Base-by-base conservation (phyloP, 1,284 basidiomycete genomes). In the Termitomyces sp. region DNA sequence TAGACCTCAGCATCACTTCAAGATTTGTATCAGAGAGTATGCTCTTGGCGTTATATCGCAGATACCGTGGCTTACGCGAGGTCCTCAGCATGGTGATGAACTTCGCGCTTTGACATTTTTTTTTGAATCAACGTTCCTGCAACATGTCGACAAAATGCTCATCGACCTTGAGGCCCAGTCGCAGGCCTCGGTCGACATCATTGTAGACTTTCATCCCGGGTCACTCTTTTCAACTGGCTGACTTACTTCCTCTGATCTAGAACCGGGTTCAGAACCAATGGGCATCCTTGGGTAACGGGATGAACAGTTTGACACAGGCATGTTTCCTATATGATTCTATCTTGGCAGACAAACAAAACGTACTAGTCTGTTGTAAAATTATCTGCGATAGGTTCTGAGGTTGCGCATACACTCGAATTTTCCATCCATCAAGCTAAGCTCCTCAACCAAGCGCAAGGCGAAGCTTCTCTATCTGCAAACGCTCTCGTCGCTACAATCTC, bases 401-500 rank as follows among this genome's bases (percentile, higher is more conserved):
- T 57, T 18, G 51, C 53, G 13, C 55, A 50, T 16, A 16, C 42
- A n/a, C 51, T 61, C 21, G 65, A 69, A 5, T 66, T 67, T 21
- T 62, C 57, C 19, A 64, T 69, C 31, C 73, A 74, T 46, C 61
- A 66, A 38, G 57, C 54, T 21, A 41, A 46, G n/a, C 24, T 55
- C n/a, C 46, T 62, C 26, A 38, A 39, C 6, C 44, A 56, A 40
- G 49, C 18, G 26, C 61, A 63, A 30, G 42, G 35, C 10, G 67
- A 71, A 31, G 66, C 71, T 14, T 57, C 67, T 10, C 53, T 59
- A 38, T 68, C 72, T n/a, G 70, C 73, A 40, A 53, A 56, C 14
- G 59, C 60, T 9, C 69, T 83, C 10, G 62, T 63, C 16, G 59
- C 61, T 18, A 61, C 66, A 1, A 55, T 83, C 24, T 59, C 66